Conservation (phyloP, 441 rosid genomes). For the Lepidium campestre region DNA sequence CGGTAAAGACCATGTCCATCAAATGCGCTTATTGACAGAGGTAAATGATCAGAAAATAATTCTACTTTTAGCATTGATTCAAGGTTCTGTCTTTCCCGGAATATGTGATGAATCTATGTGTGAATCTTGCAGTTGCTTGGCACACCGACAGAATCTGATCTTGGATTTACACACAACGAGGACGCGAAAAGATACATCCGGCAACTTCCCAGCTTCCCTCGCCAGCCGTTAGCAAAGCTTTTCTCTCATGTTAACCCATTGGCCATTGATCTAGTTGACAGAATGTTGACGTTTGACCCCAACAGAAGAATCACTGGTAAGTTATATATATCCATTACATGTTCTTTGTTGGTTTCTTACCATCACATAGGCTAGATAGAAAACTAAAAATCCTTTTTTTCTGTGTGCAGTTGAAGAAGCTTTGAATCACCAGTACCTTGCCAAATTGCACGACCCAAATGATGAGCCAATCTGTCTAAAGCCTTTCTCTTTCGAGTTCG, state of each 20-base stretch:
- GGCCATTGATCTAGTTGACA: conserved; percentile 80
- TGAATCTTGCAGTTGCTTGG: conserved; percentile 73
- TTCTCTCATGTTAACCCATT: conserved; percentile 76
- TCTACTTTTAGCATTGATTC: neutral
- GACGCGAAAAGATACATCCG: conserved; percentile 76
- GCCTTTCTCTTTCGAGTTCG: conserved; percentile 84
- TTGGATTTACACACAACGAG: conserved; percentile 73
- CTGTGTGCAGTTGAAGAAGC: conserved; percentile 84
- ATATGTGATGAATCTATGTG: neutral
- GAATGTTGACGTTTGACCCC: conserved; percentile 93
- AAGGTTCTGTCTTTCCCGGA: neutral
- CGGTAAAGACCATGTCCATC: conserved; percentile 80
- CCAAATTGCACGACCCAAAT: conserved; percentile 66
- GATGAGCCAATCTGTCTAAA: conserved; percentile 80
- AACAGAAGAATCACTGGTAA: conserved; percentile 85
- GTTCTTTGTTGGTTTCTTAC: neutral
- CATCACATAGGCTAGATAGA: neutral
- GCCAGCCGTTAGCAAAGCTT: conserved; percentile 51
- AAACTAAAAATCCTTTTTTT: conserved; percentile 5
- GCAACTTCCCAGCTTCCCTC: conserved; percentile 67
- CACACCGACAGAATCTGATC: conserved; percentile 87
- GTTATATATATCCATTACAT: neutral
- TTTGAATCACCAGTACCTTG: conserved; percentile 77
- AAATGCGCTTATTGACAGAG: conserved; percentile 73
- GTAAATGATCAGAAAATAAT: conserved; percentile 18